A percentile compares a stretch with the other conserved stretches of the same genome.
These are phyloP conservation scores for Cladosporium sp. DNA, from an alignment of 2,329 filamentous ascomycete species.

Conservation along the genomic window DNA sequence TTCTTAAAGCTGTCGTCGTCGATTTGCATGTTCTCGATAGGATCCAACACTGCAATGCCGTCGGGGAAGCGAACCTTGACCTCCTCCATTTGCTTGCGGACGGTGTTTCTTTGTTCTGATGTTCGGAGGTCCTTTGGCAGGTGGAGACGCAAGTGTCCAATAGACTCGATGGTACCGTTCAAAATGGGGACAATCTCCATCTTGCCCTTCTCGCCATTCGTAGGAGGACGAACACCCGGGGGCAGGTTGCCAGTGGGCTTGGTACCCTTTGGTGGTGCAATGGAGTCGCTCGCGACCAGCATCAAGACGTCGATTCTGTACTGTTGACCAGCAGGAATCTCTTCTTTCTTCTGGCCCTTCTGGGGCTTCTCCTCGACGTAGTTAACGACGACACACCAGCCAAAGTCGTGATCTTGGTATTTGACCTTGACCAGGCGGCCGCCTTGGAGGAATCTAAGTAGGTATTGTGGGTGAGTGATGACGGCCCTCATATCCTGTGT, in stretches of 20 bases:
- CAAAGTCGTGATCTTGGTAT: constrained; percentile 75
- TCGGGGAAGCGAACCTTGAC: constrained; percentile 86
- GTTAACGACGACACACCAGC: constrained; percentile 87
- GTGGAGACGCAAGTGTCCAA: constrained; percentile 79
- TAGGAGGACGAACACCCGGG: constrained; percentile 55
- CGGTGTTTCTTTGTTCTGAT: constrained; percentile 62
- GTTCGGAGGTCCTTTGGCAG: constrained; percentile 71
- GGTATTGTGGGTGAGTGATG: constrained; percentile 87
- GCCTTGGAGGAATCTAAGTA: constrained; percentile 74
- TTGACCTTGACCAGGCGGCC: constrained; percentile 87
- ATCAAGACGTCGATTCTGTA: constrained; percentile 81
- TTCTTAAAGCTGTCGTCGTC: constrained; percentile 90
- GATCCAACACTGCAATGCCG: constrained; percentile 81
- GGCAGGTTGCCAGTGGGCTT: constrained; percentile 52
- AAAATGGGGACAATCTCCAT: constrained; percentile 84
- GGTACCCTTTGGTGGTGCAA: constrained; percentile 28
- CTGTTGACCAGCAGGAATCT: constrained; percentile 68
- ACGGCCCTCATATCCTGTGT: constrained; percentile 86
- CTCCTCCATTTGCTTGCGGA: constrained; percentile 67
- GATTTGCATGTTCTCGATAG: constrained; percentile 94
- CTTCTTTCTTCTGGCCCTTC: constrained; percentile 62
- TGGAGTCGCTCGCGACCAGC: constrained; percentile 55
- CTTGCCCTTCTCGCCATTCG: constrained; percentile 59
- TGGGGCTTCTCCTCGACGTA: constrained; percentile 56
- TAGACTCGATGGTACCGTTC: constrained; percentile 75